Evolutionary conservation across 306 rosid genomes (phyloP).

Genomic region (Rubus idaeus): DNA sequence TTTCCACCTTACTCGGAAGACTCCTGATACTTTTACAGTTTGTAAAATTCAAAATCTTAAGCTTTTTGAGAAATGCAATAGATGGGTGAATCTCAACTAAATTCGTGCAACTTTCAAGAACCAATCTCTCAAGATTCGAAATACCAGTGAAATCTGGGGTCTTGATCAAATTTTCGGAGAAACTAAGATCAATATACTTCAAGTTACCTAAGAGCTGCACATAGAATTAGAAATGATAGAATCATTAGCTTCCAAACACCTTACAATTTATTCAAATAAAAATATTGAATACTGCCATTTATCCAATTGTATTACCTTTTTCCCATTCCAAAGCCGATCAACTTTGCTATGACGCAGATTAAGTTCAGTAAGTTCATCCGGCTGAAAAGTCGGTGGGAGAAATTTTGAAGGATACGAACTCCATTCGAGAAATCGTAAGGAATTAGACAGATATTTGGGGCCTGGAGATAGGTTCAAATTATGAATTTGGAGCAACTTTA

Average conservation of each 20-base stretch:
- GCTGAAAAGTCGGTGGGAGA: not conserved
- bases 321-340: not conserved
- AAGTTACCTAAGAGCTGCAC: not conserved
- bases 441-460: not conserved
- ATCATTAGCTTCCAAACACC: not conserved
- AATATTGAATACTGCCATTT: not conserved
- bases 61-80: slow-evolving; percentile 3
- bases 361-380: not conserved
- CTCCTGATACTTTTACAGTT: slow-evolving; percentile 2
- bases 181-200: not conserved
- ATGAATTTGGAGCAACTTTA: not conserved
- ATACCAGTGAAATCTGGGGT: slow-evolving; percentile 6
- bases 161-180: not conserved
- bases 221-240: not conserved
- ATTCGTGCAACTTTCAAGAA: not conserved
- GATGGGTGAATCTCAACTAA: slow-evolving; percentile 13
- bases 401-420: not conserved
- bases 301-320: not conserved
- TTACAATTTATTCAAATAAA: not conserved
- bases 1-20: not conserved
- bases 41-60: not conserved
- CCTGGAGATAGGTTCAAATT: not conserved
- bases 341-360: not conserved
- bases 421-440: not conserved
- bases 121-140: not conserved